A percentile compares a stretch with the other conserved stretches of the same genome.
Evolutionary conservation across 2,329 filamentous ascomycete genomes (phyloP).

Genomic region (Aspergillus neoniger): DNA sequence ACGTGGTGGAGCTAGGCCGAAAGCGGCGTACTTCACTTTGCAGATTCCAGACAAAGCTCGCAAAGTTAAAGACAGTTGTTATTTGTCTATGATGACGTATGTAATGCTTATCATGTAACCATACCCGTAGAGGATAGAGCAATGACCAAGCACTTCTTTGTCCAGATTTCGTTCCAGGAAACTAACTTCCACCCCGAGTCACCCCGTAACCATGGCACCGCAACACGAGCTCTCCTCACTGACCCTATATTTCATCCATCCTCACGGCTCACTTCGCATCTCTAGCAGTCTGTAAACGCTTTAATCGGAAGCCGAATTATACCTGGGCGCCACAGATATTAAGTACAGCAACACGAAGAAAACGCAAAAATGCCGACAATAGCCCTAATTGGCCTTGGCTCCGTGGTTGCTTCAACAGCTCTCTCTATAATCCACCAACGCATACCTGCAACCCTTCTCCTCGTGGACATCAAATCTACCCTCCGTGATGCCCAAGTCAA

Average conservation of each 20-base stretch:
- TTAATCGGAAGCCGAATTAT: background rate
- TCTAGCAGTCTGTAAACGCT: background rate
- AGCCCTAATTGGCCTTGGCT: slow-evolving; percentile 10
- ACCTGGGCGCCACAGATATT: too few relatives aligned
- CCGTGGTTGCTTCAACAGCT: slow-evolving; percentile 8
- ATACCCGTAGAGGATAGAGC: background rate
- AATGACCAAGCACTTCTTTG: background rate
- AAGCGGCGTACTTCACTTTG: background rate
- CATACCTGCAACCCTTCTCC: slow-evolving; percentile 54
- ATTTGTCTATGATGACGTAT: background rate
- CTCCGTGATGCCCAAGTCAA: slow-evolving; percentile 52
- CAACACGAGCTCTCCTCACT: too few relatives aligned
- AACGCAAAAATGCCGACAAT: background rate
- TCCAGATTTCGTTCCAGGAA: background rate
- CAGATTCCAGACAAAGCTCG: background rate
- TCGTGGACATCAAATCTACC: slow-evolving; percentile 50
- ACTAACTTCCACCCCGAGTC: too few relatives aligned
- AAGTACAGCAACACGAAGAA: background rate
- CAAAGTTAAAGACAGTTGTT: background rate
- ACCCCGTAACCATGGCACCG: too few relatives aligned
- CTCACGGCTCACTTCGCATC: background rate
- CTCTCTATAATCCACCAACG: slow-evolving; percentile 49
- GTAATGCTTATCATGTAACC: background rate
- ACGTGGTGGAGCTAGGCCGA: background rate
- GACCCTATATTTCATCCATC: background rate